Evolutionary conservation across 306 rosid species (phyloP), one percentile per base, ranked within the genome.

Genomic region (Oxytropis ochrocephala): DNA sequence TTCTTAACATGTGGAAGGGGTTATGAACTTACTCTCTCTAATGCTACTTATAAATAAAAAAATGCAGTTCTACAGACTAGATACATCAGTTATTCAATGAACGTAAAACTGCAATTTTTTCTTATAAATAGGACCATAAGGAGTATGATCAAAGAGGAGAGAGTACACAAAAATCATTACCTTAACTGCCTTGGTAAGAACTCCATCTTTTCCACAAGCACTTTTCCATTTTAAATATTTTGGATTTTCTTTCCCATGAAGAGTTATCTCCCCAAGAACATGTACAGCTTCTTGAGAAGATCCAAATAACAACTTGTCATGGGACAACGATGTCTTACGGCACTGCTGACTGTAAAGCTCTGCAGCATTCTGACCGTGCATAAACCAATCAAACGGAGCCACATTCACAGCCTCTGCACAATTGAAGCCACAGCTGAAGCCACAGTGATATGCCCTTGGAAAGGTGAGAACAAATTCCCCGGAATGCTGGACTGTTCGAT

Each of bases 331-430:
- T 52, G 99, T 88, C 87, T 85, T 94, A 46, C 91, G 95, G 38
- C 78, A 32, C 78, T 94, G 99, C 78, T 74, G 64, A 66, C 97
- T 84, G 69, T 94, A 94, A 60, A 94, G 91, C 75, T 94, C 97
- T 0, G 66, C 92, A 42, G 97, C 99, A 24, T 79, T 87, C 78
- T 94, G 99, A 18, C 99, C 99, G 80, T 94, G 95, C 59, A 43
- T 63, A 66, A 94, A 80, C 99, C 99, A 94, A 79, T 94, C 99
- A 78, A 84, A 77, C 13, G 99, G 99, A 33, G 99, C 99, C 70
- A 80, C 97, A 64, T 94, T 94, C 70, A 94, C 99, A 6, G 99
- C 97, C 84, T 94, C 99, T 2, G 97, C 97, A 67, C 99, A 94
- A 78, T 94, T 94, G 77, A 94, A 94, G 27, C 99, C 99, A 56